Evolutionary conservation across 163 green algal genomes (phyloP).

Genomic region (Chlamydomonas reinhardtii): DNA sequence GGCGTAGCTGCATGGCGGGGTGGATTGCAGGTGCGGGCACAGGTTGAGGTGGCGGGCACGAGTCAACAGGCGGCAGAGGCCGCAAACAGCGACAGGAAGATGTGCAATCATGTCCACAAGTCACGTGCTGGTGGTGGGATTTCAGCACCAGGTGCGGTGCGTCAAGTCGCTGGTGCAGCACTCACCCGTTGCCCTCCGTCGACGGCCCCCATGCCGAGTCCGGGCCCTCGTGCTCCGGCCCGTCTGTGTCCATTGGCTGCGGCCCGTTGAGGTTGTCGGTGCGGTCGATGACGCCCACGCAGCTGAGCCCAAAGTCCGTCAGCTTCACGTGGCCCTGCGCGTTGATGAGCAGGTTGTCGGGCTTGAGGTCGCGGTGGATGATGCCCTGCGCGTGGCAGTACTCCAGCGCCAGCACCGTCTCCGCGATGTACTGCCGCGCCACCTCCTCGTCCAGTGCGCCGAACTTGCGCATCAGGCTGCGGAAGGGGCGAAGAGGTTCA

Average conservation of each 20-base stretch:
- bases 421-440: slow-evolving; percentile 86
- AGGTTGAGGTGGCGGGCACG: too few species aligned
- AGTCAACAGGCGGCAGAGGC: too few species aligned
- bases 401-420: slow-evolving; percentile 92
- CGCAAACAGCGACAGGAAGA: too few species aligned
- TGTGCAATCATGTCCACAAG: too few species aligned
- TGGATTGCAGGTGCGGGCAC: too few species aligned
- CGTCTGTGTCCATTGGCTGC: slow-evolving; percentile 49
- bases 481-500: too few species aligned
- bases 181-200: slow-evolving; percentile 30
- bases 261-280: slow-evolving; percentile 70
- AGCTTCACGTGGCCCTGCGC: slow-evolving; percentile 95
- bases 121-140: too few species aligned
- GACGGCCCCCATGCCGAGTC: background rate
- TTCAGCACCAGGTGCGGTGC: too few species aligned
- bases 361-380: slow-evolving; percentile 97
- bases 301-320: slow-evolving; percentile 94
- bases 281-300: slow-evolving; percentile 82
- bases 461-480: slow-evolving; percentile 80
- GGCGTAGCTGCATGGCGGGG: too few species aligned
- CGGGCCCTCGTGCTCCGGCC: slow-evolving; percentile 4
- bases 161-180: too few species aligned
- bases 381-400: slow-evolving; percentile 94
- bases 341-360: slow-evolving; percentile 96
- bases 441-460: slow-evolving; percentile 82